A percentile compares a stretch with the other conserved stretches of the same genome.
Evolutionary conservation across 1,284 basidiomycete genomes (phyloP).

Genomic region (Gymnopus androsaceus): DNA sequence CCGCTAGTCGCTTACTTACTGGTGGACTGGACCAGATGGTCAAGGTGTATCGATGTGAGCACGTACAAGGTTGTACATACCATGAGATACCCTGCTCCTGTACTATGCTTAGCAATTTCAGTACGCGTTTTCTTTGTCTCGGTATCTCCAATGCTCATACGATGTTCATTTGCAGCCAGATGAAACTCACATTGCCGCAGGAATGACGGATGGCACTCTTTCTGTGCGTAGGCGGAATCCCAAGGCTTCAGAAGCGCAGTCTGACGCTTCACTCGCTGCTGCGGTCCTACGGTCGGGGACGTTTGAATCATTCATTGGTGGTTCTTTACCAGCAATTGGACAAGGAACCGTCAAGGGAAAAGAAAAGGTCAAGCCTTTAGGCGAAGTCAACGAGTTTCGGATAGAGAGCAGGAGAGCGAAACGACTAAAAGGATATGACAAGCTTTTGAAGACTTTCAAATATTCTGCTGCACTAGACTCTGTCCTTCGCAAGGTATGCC

Average conservation of each 20-base stretch:
- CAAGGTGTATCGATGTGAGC: slow-evolving; percentile 96
- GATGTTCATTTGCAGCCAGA: slow-evolving; percentile 66
- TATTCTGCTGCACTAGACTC: slow-evolving; percentile 94
- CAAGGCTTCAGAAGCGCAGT: slow-evolving; percentile 63
- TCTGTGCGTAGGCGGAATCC: slow-evolving; percentile 83
- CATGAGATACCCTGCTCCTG: slow-evolving; percentile 95
- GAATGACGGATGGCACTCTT: slow-evolving; percentile 96
- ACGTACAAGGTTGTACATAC: slow-evolving; percentile 96
- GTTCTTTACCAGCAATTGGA: slow-evolving; percentile 54
- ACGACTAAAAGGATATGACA: slow-evolving; percentile 87
- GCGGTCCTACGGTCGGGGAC: slow-evolving; percentile 59
- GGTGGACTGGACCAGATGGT: slow-evolving; percentile 96
- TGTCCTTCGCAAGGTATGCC: slow-evolving; percentile 76
- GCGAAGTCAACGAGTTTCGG: slow-evolving; percentile 70
- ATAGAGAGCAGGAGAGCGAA: slow-evolving; percentile 75
- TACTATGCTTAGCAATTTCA: slow-evolving; percentile 90
- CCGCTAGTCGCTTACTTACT: slow-evolving; percentile 79
- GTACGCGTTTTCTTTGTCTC: slow-evolving; percentile 49
- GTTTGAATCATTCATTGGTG: slow-evolving; percentile 75
- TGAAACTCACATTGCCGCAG: slow-evolving; percentile 93
- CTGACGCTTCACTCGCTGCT: slow-evolving; percentile 42
- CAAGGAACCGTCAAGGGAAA: slow-evolving; percentile 59
- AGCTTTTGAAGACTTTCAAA: slow-evolving; percentile 88
- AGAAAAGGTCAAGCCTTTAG: slow-evolving; percentile 47
- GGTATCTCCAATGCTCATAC: not conserved